Base-by-base conservation (phyloP, 2,329 filamentous ascomycete species). In the Diplodia sapinea region DNA sequence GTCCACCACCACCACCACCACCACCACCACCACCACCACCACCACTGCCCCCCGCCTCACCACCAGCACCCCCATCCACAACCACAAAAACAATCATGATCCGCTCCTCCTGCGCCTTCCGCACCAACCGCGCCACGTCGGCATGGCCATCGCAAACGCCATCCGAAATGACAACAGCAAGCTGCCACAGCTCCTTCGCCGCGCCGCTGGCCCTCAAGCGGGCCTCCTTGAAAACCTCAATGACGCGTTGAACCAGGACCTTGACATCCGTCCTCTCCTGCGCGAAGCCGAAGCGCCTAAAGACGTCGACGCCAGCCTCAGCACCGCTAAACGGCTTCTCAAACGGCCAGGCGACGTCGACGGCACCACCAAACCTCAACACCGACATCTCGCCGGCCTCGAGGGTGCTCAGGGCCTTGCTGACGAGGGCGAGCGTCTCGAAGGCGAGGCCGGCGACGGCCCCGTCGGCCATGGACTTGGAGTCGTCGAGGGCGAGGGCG, bases 31-130 rank as follows among this genome's bases (percentile, higher is more conserved):
- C 72, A 13, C 65, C 31, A 23, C 33, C 49, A 49, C 55, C 12
- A 15, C 56, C 71, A 2, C 67, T 66, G n/a, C 66, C 69, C 52
- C 65, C 47, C 31, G 36, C 23, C 23, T 2, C 23, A 26, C 23
- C 23, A 26, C 31, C 5, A 66, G 13, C 38, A 70, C 4, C 76
- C 76, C 87, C 84, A 82, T 99, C 95, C 75, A 99, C 93, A 74
- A 99, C 91, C 73, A 99, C 92, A 78, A 99, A 99, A 6, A 99
- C 94, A 70, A 98, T 89, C 92, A 99, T 97, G 76, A 99, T 96
- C 17, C 93, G 86, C 80, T 97, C 92, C 78, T 97, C 94, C 74
- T 93, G 89, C 0, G 95, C 94, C 79, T 94, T 90, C 11, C 95
- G 86, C 12, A 99, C 88, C 26, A 98, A 85, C 5, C 92, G 85